These are phyloP conservation scores for Mortierella sp. DNA, from an alignment of 371 early-diverging fungal species.

Conservation along the genomic window DNA sequence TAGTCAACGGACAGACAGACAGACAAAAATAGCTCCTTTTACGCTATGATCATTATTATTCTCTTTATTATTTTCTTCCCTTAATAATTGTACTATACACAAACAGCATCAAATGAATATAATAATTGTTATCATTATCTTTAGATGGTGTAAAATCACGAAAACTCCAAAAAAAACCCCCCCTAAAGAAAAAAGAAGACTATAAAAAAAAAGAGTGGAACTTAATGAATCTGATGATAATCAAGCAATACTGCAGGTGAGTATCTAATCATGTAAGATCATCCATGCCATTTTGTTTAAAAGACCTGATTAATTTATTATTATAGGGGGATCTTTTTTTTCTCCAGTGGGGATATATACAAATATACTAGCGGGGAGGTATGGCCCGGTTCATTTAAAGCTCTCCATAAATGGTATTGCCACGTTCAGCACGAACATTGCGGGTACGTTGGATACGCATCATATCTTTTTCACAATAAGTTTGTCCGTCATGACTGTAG, in stretches of 20 bases:
- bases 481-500: constrained; percentile 78
- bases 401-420: constrained; percentile 66
- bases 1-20: not conserved
- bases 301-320: too few species aligned
- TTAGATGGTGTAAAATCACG: too few species aligned
- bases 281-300: too few species aligned
- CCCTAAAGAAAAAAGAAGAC: too few species aligned
- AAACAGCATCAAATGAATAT: not conserved
- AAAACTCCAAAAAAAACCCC: too few species aligned
- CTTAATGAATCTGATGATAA: too few species aligned
- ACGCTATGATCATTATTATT: not conserved
- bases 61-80: not conserved
- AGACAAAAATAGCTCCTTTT: not conserved
- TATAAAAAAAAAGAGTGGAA: too few species aligned
- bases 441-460: constrained; percentile 69
- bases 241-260: too few species aligned
- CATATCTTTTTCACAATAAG: constrained; percentile 86
- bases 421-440: constrained; percentile 73
- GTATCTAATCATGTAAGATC: too few species aligned
- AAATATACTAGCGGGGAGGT: too few species aligned
- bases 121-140: not conserved
- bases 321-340: too few species aligned
- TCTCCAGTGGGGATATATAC: too few species aligned
- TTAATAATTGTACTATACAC: not conserved
- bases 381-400: constrained; percentile 4